These are phyloP conservation scores for Oldenlandia corymbosa DNA, from an alignment of 257 asterid genomes.

Conservation along the genomic window DNA sequence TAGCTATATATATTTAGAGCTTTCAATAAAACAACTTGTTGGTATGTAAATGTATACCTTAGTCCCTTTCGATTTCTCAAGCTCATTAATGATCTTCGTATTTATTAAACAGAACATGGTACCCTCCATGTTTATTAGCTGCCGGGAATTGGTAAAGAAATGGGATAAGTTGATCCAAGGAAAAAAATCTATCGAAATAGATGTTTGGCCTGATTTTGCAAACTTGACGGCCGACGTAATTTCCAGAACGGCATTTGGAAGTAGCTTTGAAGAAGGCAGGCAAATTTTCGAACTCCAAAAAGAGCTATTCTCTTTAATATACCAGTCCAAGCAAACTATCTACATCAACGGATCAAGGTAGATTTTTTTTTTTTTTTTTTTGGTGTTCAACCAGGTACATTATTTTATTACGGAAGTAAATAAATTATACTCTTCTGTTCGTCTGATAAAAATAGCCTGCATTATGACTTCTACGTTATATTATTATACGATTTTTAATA, in stretches of 20 bases:
- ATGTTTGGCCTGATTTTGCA: constrained; percentile 42
- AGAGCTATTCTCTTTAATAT: constrained; percentile 50
- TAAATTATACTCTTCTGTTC: no score
- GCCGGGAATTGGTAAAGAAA: constrained; percentile 36
- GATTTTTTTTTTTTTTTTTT: no score
- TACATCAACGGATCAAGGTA: constrained; percentile 59
- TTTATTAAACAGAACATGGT: constrained; percentile 55
- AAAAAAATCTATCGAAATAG: constrained; percentile 29
- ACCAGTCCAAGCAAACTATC: constrained; percentile 41
- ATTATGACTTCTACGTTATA: no score
- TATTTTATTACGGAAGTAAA: no score
- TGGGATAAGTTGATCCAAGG: constrained; percentile 33
- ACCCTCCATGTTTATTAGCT: constrained; percentile 39
- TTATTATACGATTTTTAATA: no score
- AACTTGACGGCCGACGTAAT: constrained; percentile 40
- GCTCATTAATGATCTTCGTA: no score
- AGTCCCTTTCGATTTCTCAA: no score
- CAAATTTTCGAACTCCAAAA: constrained; percentile 38
- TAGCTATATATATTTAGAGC: no score
- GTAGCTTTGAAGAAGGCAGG: constrained; percentile 28
- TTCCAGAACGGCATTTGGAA: constrained; percentile 47
- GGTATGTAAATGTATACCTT: no score
- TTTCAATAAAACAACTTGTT: no score
- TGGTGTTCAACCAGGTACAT: no score
- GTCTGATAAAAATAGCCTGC: no score